A percentile compares a stretch with the other conserved stretches of the same genome.
These are phyloP conservation scores for Lactarius trivialis DNA, from an alignment of 768 basidiomycete species.

Conservation along the genomic window DNA sequence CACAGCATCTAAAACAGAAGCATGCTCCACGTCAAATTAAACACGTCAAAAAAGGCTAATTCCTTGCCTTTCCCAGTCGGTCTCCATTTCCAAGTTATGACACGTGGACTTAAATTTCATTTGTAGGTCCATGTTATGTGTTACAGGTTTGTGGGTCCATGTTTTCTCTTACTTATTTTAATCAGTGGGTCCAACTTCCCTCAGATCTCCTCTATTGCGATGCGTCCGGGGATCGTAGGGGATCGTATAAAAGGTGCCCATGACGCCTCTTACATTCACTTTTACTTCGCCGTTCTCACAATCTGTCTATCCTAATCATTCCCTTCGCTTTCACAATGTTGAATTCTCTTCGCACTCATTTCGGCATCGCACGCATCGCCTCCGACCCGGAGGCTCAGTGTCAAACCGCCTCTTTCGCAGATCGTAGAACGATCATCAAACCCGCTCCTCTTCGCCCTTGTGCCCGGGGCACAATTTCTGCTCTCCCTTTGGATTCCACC, in stretches of 20 bases:
- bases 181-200: not conserved
- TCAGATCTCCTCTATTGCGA: not conserved
- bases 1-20: constrained; percentile 12
- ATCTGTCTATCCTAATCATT: not conserved
- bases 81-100: constrained; percentile 15
- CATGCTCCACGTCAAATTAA: constrained; percentile 15
- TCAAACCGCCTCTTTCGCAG: not conserved
- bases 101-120: constrained; percentile 1
- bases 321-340: not conserved
- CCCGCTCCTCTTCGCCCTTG: not conserved
- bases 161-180: not conserved
- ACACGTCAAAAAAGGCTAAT: constrained; percentile 12
- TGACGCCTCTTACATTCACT: not conserved
- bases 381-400: constrained; percentile 13
- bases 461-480: constrained; percentile 11
- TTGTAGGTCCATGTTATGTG: constrained; percentile 14
- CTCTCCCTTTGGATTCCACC: not conserved
- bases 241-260: constrained; percentile 8
- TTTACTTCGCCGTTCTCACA: not conserved
- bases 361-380: not conserved
- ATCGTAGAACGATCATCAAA: not conserved
- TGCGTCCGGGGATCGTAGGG: not conserved
- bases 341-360: not conserved
- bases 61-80: constrained; percentile 5
- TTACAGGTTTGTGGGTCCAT: constrained; percentile 1